Percentiles rank a stretch among this genome's conserved stretches.
phyloP scores from a whole-genome alignment of 805 yeast species.

The Hanseniaspora lachancei region DNA sequence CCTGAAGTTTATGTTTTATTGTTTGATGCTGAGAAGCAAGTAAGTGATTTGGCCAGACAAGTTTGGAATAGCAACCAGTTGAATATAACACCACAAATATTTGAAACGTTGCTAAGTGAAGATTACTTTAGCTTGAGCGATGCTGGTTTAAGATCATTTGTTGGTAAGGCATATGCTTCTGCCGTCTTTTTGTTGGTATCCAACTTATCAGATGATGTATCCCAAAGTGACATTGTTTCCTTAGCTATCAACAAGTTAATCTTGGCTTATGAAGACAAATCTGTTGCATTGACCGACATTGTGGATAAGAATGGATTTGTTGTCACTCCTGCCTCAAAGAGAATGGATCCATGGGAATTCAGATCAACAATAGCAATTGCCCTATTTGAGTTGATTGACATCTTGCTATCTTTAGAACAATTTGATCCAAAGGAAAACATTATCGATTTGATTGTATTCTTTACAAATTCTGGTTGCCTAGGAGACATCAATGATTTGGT shows the following conservation, averaged over 20 bases:
- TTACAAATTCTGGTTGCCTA: conserved; percentile 50
- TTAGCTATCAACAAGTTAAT: conserved; percentile 35
- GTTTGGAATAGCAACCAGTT: conserved; percentile 76
- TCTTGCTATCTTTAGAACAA: not conserved
- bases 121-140: conserved; percentile 42
- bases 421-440: conserved; percentile 39
- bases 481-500: conserved; percentile 65
- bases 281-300: conserved; percentile 63
- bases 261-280: conserved; percentile 43
- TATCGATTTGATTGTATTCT: conserved; percentile 44
- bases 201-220: conserved; percentile 15
- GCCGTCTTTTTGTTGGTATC: conserved; percentile 35
- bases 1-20: conserved; percentile 67
- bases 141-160: conserved; percentile 57
- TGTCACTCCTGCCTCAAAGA: conserved; percentile 44
- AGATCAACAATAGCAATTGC: conserved; percentile 72
- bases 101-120: conserved; percentile 30
- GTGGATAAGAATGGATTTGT: conserved; percentile 71
- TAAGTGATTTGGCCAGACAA: conserved; percentile 54
- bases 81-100: conserved; percentile 26
- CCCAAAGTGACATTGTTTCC: conserved; percentile 17
- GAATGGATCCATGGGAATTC: conserved; percentile 70
- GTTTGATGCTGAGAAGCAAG: conserved; percentile 56
- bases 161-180: conserved; percentile 52
- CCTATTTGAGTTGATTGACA: conserved; percentile 30